Conservation (phyloP, 2,329 filamentous ascomycete genomes). For the Cordyceps sp. region DNA sequence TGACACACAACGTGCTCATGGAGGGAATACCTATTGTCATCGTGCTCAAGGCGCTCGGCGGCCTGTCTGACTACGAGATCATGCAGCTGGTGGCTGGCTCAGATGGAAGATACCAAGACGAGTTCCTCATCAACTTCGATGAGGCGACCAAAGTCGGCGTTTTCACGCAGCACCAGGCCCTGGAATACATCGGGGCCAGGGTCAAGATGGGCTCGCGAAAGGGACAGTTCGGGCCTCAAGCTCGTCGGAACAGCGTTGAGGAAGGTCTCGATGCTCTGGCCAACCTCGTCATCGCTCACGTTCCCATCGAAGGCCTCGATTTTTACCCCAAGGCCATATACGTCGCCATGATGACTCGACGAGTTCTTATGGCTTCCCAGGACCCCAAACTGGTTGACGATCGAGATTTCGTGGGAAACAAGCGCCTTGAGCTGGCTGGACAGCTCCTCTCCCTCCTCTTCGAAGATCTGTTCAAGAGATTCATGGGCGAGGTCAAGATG, state of each 20-base stretch:
- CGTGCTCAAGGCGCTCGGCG: slow-evolving; percentile 80
- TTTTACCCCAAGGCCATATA: slow-evolving; percentile 97
- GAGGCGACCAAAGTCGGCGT: slow-evolving; percentile 72
- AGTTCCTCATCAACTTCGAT: slow-evolving; percentile 91
- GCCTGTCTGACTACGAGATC: slow-evolving; percentile 90
- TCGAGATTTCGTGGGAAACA: slow-evolving; percentile 95
- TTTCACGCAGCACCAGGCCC: slow-evolving; percentile 83
- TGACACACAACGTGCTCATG: slow-evolving; percentile 83
- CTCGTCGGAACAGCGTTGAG: slow-evolving; percentile 66
- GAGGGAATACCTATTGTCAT: slow-evolving; percentile 95
- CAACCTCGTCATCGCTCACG: slow-evolving; percentile 86
- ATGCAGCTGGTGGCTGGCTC: slow-evolving; percentile 78
- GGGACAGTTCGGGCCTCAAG: slow-evolving; percentile 33
- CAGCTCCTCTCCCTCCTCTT: slow-evolving; percentile 88
- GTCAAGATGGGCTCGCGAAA: slow-evolving; percentile 73
- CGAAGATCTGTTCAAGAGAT: slow-evolving; percentile 95
- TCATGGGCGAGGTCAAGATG: slow-evolving; percentile 74
- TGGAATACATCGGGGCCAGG: slow-evolving; percentile 77
- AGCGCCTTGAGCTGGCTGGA: slow-evolving; percentile 83
- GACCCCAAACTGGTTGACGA: slow-evolving; percentile 86
- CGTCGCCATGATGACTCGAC: slow-evolving; percentile 91
- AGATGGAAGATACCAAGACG: slow-evolving; percentile 80
- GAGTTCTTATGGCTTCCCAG: slow-evolving; percentile 84
- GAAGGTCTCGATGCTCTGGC: slow-evolving; percentile 87
- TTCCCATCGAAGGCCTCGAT: slow-evolving; percentile 78